phyloP scores from a whole-genome alignment of 176 grass and related monocot genomes.

The Zoysia pacifica region DNA sequence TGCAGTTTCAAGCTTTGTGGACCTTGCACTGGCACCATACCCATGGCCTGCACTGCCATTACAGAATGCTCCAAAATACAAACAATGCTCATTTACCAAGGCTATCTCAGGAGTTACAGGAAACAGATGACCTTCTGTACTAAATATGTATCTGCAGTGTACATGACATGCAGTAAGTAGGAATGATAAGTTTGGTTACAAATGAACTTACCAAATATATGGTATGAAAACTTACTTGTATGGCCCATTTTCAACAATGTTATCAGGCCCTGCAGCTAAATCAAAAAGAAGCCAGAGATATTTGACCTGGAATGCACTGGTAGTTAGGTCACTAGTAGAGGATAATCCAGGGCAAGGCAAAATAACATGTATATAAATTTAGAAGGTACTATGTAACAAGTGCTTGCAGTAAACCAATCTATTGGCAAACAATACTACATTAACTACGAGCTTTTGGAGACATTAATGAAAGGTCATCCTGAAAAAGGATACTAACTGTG shows the following conservation, averaged over 20 bases:
- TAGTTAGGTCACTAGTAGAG: constrained; percentile 34
- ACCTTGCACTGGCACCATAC: constrained; percentile 40
- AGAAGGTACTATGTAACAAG: constrained; percentile 16
- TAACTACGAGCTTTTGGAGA: not conserved
- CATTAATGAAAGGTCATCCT: too few species aligned
- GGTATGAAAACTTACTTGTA: constrained; percentile 72
- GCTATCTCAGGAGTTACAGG: constrained; percentile 81
- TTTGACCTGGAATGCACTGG: constrained; percentile 67
- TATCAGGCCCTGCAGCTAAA: constrained; percentile 86
- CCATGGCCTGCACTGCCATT: constrained; percentile 43
- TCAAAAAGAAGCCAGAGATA: constrained; percentile 99
- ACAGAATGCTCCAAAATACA: constrained; percentile 90
- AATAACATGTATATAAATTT: not conserved
- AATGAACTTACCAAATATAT: constrained; percentile 32
- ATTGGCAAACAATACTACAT: not conserved
- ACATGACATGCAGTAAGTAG: constrained; percentile 30
- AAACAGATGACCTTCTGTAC: constrained; percentile 94
- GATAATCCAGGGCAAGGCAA: constrained; percentile 7
- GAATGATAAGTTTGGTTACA: constrained; percentile 23
- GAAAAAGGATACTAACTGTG: not conserved
- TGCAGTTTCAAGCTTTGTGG: constrained; percentile 43
- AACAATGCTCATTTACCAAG: constrained; percentile 83
- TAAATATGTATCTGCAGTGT: constrained; percentile 88
- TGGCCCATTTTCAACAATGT: constrained; percentile 94
- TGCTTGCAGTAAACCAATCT: constrained; percentile 3